Evolutionary conservation across 495 filamentous ascomycete species (phyloP).

Genomic region (Aspergillus nidulans): DNA sequence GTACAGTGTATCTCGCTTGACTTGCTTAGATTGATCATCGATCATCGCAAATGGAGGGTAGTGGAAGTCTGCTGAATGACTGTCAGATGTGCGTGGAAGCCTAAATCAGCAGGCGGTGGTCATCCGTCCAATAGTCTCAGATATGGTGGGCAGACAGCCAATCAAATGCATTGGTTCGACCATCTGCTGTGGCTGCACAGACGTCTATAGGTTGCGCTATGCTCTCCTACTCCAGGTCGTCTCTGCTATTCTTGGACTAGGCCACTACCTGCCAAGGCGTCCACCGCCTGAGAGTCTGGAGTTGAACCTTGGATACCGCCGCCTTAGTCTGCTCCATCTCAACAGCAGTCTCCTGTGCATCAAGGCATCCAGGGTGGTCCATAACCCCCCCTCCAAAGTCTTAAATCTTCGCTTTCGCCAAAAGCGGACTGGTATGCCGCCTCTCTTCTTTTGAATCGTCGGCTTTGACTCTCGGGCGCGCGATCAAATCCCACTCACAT

Average conservation of each 20-base stretch:
- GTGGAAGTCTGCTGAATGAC: background rate
- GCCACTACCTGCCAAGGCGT: slow-evolving; percentile 9
- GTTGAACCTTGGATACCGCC: slow-evolving; percentile 7
- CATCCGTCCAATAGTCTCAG: slow-evolving; percentile 14
- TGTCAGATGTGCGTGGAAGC: background rate
- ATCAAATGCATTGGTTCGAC: slow-evolving; percentile 17
- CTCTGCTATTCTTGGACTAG: slow-evolving; percentile 20
- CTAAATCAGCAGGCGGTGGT: slow-evolving; percentile 9
- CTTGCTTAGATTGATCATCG: background rate
- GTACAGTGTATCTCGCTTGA: background rate
- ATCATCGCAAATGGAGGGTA: background rate
- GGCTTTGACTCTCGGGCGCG: background rate
- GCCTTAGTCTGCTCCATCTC: background rate
- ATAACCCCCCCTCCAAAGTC: background rate
- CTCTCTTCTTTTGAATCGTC: background rate
- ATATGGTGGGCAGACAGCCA: slow-evolving; percentile 11
- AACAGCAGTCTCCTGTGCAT: background rate
- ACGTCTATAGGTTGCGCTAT: slow-evolving; percentile 9
- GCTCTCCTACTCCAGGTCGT: background rate
- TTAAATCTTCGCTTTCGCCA: background rate
- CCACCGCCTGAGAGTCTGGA: slow-evolving; percentile 8
- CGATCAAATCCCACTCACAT: slow-evolving; percentile 10
- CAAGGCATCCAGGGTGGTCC: background rate
- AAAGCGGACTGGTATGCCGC: slow-evolving; percentile 16
- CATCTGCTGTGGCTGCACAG: background rate